Conservation (phyloP, 2,329 filamentous ascomycete genomes). For the Samsoniella hepiali region DNA sequence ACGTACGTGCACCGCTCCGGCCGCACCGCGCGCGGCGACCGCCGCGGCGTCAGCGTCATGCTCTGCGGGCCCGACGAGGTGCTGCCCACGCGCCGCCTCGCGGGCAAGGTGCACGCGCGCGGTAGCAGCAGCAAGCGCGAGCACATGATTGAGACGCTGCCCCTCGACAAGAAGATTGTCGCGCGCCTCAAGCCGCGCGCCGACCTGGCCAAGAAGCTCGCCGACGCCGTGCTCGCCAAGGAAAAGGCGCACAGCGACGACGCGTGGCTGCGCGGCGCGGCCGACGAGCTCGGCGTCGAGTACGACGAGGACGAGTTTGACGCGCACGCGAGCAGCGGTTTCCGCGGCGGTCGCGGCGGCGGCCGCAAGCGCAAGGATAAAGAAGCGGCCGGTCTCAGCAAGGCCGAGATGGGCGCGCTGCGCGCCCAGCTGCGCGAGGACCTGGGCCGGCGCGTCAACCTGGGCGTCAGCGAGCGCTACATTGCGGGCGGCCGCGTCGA, state of each 20-base stretch:
- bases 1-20: constrained; percentile 95
- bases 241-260: constrained; percentile 83
- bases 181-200: constrained; percentile 73
- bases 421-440: constrained; percentile 70
- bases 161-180: constrained; percentile 78
- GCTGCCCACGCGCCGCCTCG: constrained; percentile 73
- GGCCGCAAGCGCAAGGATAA: constrained; percentile 73
- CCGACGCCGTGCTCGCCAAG: constrained; percentile 79
- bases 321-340: constrained; percentile 63
- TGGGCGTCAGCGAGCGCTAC: constrained; percentile 84
- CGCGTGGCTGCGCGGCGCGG: constrained; percentile 77
- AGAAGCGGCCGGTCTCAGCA: constrained; percentile 63
- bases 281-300: constrained; percentile 89
- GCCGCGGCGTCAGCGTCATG: constrained; percentile 76
- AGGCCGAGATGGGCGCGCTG: constrained; percentile 68
- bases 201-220: constrained; percentile 78
- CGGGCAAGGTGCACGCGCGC: constrained; percentile 79
- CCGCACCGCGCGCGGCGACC: constrained; percentile 81
- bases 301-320: constrained; percentile 91
- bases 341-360: constrained; percentile 64
- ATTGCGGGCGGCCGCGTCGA: constrained; percentile 82
- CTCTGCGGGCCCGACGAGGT: constrained; percentile 92
- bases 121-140: constrained; percentile 47
- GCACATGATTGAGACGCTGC: constrained; percentile 74
- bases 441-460: constrained; percentile 71